These are phyloP conservation scores for Immersiporthe knoxdaviesiana DNA, from an alignment of 2,329 filamentous ascomycete genomes.

Conservation along the genomic window DNA sequence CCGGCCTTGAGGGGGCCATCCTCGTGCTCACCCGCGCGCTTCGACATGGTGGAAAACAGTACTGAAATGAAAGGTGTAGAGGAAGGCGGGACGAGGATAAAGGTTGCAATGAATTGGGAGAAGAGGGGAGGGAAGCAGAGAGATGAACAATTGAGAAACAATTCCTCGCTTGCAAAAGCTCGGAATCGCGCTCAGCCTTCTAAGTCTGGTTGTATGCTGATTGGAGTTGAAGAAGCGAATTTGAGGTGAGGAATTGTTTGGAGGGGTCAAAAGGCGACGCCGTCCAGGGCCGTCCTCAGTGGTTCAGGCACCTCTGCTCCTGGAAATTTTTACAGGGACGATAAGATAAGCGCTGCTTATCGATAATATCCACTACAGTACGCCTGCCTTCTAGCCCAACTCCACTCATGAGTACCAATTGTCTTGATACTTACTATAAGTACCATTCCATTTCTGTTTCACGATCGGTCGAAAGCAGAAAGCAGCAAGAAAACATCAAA, in stretches of 20 bases:
- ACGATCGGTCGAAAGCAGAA: no score
- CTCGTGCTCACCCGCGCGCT: conserved; percentile 58
- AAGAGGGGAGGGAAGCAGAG: no score
- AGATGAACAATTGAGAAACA: no score
- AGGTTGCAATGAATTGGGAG: background rate
- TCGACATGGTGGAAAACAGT: conserved; percentile 54
- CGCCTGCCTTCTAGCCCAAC: no score
- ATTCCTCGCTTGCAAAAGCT: background rate
- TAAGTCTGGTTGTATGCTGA: background rate
- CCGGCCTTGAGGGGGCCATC: conserved; percentile 62
- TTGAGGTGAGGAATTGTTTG: background rate
- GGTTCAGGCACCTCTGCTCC: background rate
- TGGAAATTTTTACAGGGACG: background rate
- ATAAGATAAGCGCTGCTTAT: conserved; percentile 2
- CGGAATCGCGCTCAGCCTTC: background rate
- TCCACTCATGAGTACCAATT: background rate
- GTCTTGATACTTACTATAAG: no score
- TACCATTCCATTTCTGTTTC: no score
- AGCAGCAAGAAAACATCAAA: background rate
- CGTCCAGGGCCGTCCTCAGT: background rate
- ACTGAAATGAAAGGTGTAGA: background rate
- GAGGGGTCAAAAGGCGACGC: background rate
- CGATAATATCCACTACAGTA: background rate
- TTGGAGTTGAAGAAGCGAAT: background rate
- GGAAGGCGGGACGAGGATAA: no score